phyloP scores from a whole-genome alignment of 2,329 filamentous ascomycete species.

The Fusarium mangiferae region DNA sequence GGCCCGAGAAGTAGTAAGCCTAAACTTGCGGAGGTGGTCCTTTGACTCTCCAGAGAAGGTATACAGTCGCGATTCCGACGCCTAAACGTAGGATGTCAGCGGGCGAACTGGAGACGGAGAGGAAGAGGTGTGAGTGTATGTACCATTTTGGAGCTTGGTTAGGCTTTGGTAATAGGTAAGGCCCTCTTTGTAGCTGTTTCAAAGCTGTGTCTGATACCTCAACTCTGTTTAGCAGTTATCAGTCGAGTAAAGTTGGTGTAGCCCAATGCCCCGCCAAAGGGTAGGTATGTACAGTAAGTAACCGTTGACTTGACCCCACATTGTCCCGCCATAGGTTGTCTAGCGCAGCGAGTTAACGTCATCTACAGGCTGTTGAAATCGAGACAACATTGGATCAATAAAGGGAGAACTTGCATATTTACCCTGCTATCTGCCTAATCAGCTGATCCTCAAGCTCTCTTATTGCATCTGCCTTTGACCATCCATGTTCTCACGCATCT shows the following conservation, averaged over 20 bases:
- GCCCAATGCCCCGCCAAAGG: constrained; percentile 30
- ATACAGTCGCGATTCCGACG: constrained; percentile 88
- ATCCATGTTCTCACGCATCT: constrained; percentile 80
- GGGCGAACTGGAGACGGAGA: background rate
- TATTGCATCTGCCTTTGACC: background rate
- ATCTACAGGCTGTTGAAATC: constrained; percentile 16
- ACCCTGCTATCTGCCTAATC: background rate
- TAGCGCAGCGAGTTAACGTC: constrained; percentile 29
- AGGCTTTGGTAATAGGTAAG: background rate
- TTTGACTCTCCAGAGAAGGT: constrained; percentile 92
- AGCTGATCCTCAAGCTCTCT: constrained; percentile 2
- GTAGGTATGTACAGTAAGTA: background rate
- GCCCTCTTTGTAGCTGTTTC: background rate
- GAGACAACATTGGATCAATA: constrained; percentile 17
- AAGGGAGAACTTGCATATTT: constrained; percentile 9
- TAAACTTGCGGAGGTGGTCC: constrained; percentile 92
- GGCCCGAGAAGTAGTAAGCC: constrained; percentile 86
- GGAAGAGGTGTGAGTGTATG: background rate
- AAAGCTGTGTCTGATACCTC: constrained; percentile 2
- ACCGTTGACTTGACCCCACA: constrained; percentile 12
- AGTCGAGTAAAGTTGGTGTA: constrained; percentile 16
- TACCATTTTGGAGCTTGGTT: constrained; percentile 31
- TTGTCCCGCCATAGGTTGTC: constrained; percentile 19
- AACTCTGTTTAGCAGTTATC: constrained; percentile 25
- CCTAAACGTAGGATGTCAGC: constrained; percentile 43